Evolutionary conservation across 129 eudicot genomes (phyloP).

Genomic region (Chrysanthemum seticuspe): DNA sequence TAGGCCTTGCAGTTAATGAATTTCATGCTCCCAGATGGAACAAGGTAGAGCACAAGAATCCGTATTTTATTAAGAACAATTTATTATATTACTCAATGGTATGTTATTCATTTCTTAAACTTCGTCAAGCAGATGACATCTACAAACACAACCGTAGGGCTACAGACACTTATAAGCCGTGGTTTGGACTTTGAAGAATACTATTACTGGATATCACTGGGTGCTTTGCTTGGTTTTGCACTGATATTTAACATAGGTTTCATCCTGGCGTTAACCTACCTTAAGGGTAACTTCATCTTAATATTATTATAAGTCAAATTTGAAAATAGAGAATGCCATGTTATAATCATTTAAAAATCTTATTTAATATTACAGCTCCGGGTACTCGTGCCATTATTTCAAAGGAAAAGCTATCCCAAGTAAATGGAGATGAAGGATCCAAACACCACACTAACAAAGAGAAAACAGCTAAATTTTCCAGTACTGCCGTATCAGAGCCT

Average conservation of each 20-base stretch:
- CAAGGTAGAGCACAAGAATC: constrained; percentile 37
- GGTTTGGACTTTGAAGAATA: constrained; percentile 1
- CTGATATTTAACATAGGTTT: constrained; percentile 6
- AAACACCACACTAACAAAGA: constrained; percentile 18
- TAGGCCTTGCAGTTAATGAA: constrained; percentile 70
- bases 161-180: constrained; percentile 7
- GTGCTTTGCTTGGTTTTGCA: constrained; percentile 7
- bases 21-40: constrained; percentile 80
- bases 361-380: constrained; percentile 40
- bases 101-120: background rate
- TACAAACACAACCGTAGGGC: constrained; percentile 9
- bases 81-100: background rate
- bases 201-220: constrained; percentile 16
- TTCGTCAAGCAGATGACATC: background rate
- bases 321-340: background rate
- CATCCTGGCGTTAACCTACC: constrained; percentile 8
- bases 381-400: constrained; percentile 70
- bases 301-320: background rate
- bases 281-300: constrained; percentile 17
- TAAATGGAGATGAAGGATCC: constrained; percentile 34
- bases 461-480: background rate
- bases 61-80: background rate
- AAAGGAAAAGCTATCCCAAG: constrained; percentile 47
- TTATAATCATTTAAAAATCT: background rate
- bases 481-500: constrained; percentile 12